Conservation (phyloP, 2,329 filamentous ascomycete species). For the Cryphonectria nitschkei region DNA sequence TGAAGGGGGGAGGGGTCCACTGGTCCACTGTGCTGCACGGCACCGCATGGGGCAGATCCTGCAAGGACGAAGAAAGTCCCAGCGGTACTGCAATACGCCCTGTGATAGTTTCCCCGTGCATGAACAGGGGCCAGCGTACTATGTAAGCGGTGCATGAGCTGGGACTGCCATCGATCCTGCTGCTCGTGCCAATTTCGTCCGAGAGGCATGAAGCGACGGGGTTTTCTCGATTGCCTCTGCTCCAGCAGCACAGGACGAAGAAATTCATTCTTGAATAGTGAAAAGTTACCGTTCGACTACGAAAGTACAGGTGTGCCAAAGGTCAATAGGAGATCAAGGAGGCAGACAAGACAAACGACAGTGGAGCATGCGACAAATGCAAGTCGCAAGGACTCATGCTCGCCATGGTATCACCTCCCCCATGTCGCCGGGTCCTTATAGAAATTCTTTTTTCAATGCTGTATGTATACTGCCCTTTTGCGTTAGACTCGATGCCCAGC, state of each 20-base stretch:
- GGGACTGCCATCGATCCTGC: not conserved
- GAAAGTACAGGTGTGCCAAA: not conserved
- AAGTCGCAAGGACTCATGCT: not conserved
- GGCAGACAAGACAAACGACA: constrained; percentile 1
- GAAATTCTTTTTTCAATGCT: not conserved
- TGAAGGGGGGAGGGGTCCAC: not conserved
- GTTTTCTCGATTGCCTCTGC: no score
- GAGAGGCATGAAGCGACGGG: not conserved
- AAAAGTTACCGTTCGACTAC: not conserved
- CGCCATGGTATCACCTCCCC: not conserved
- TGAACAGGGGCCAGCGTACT: not conserved
- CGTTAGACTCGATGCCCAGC: not conserved
- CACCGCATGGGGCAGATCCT: constrained; percentile 5
- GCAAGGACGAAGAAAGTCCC: not conserved
- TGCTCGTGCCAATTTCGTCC: not conserved
- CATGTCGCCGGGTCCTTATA: not conserved
- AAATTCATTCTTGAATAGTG: not conserved
- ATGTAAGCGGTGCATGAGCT: constrained; percentile 1
- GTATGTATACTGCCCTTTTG: not conserved
- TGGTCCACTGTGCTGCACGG: not conserved
- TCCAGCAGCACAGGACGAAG: not conserved
- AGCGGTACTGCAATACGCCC: not conserved
- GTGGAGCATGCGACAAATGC: constrained; percentile 10
- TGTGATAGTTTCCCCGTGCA: not conserved
- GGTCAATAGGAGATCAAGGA: not conserved